Conservation (phyloP, 768 basidiomycete species). For the Exidia glandulosa region DNA sequence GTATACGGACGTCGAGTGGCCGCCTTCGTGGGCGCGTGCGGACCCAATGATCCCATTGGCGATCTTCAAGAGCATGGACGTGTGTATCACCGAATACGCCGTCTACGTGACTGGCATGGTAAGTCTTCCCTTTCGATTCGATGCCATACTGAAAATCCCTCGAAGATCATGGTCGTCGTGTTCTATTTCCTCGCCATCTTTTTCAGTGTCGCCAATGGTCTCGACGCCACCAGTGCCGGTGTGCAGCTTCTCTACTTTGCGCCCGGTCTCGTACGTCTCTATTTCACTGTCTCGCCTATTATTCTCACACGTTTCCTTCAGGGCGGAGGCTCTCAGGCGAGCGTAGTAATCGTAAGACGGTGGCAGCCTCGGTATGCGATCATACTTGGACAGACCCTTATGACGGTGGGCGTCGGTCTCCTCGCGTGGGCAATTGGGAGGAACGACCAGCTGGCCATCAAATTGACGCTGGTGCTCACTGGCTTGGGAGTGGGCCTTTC, state of each 20-base stretch:
- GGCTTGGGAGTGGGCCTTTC: no score
- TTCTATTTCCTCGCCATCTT: conserved; percentile 47
- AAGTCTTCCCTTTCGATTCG: no score
- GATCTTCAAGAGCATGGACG: conserved; percentile 31
- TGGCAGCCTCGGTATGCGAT: conserved; percentile 32
- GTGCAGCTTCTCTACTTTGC: conserved; percentile 41
- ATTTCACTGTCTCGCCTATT: not conserved
- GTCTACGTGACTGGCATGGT: conserved; percentile 34
- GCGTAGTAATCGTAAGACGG: conserved; percentile 24
- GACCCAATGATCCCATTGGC: conserved; percentile 38
- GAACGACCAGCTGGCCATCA: conserved; percentile 22
- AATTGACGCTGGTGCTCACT: no score
- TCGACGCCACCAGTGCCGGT: conserved; percentile 29
- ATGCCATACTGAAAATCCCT: conserved; percentile 7
- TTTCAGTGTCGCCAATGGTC: conserved; percentile 26
- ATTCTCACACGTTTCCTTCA: conserved; percentile 5
- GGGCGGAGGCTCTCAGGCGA: conserved; percentile 27
- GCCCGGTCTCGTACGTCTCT: conserved; percentile 31
- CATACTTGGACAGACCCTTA: conserved; percentile 26
- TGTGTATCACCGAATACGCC: conserved; percentile 27
- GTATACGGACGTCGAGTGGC: not conserved
- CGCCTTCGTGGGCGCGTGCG: conserved; percentile 3
- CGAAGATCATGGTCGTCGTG: conserved; percentile 19
- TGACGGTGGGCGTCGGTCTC: conserved; percentile 32
- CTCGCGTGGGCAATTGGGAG: conserved; percentile 30